A percentile compares a stretch with the other conserved stretches of the same genome.
These are phyloP conservation scores for Glycine tomentella DNA, from an alignment of 306 rosid genomes.

Conservation along the genomic window DNA sequence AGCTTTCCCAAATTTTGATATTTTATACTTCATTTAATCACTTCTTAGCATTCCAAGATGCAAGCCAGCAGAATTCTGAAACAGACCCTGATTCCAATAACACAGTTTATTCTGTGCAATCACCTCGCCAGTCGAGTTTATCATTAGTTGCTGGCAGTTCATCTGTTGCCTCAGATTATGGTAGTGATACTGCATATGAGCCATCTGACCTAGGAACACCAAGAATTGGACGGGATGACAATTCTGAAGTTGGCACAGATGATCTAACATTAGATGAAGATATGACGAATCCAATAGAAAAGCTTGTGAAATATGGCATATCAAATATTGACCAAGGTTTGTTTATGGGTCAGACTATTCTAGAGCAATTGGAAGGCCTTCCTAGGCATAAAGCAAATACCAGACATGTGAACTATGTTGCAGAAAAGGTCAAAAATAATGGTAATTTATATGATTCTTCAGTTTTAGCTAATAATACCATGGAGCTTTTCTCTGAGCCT, in stretches of 20 bases:
- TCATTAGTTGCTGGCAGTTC: conserved; percentile 81
- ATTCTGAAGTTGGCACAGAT: conserved; percentile 81
- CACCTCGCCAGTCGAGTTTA: conserved; percentile 65
- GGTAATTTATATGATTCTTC: conserved; percentile 80
- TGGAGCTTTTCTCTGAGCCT: conserved; percentile 78
- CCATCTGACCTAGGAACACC: conserved; percentile 91
- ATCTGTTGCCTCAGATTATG: conserved; percentile 85
- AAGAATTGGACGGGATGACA: conserved; percentile 74
- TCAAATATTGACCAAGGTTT: conserved; percentile 95
- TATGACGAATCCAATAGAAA: conserved; percentile 83
- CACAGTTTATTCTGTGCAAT: conserved; percentile 61
- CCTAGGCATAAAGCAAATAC: conserved; percentile 83
- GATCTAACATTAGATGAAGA: conserved; percentile 90
- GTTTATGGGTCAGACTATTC: conserved; percentile 95
- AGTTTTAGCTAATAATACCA: conserved; percentile 63
- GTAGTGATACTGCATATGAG: conserved; percentile 95
- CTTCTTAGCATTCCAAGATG: conserved; percentile 88
- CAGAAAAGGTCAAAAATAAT: conserved; percentile 60
- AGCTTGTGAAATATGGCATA: conserved; percentile 84
- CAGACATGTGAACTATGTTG: conserved; percentile 65
- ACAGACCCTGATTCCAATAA: conserved; percentile 59
- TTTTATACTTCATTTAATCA: conserved; percentile 42
- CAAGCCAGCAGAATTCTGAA: conserved; percentile 68
- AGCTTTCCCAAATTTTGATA: conserved; percentile 44
- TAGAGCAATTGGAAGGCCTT: conserved; percentile 97